Evolutionary conservation across 345 rosid genomes (phyloP).

Genomic region (Aurinia saxatilis): DNA sequence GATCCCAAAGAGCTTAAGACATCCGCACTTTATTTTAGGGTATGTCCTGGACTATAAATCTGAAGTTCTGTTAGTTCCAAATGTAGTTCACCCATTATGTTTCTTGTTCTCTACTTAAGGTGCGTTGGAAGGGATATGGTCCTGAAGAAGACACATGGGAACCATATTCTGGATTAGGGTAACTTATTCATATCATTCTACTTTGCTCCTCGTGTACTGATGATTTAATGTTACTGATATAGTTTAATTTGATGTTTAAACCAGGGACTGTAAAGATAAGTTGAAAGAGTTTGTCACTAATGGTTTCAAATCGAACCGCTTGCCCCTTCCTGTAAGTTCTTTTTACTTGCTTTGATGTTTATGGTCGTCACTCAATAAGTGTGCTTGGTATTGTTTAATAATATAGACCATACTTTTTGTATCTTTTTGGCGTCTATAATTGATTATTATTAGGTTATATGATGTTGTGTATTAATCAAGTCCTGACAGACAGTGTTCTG

Average conservation of each 20-base stretch:
- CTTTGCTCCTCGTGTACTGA: neutral
- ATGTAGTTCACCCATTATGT: neutral
- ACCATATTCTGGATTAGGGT: slow-evolving; percentile 31
- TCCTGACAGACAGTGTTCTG: too few species aligned
- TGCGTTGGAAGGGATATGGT: slow-evolving; percentile 32
- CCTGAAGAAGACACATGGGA: slow-evolving; percentile 39
- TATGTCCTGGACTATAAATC: neutral
- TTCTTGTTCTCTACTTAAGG: slow-evolving; percentile 15
- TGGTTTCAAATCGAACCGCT: slow-evolving; percentile 24
- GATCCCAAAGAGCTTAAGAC: slow-evolving; percentile 5
- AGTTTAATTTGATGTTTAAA: neutral
- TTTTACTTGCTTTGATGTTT: neutral
- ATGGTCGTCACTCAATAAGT: too few species aligned
- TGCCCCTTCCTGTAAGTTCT: slow-evolving; percentile 35
- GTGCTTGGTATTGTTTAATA: too few species aligned
- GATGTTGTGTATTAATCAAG: too few species aligned
- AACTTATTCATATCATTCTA: neutral
- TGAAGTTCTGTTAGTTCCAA: too few species aligned
- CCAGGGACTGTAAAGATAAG: slow-evolving; percentile 24
- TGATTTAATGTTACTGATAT: neutral
- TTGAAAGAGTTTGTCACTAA: slow-evolving; percentile 28
- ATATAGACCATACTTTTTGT: too few species aligned
- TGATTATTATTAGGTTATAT: too few species aligned
- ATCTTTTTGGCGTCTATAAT: too few species aligned
- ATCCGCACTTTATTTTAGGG: slow-evolving; percentile 18